Evolutionary conservation across 768 basidiomycete genomes (phyloP).

Genomic region (Heimioporus sp.): DNA sequence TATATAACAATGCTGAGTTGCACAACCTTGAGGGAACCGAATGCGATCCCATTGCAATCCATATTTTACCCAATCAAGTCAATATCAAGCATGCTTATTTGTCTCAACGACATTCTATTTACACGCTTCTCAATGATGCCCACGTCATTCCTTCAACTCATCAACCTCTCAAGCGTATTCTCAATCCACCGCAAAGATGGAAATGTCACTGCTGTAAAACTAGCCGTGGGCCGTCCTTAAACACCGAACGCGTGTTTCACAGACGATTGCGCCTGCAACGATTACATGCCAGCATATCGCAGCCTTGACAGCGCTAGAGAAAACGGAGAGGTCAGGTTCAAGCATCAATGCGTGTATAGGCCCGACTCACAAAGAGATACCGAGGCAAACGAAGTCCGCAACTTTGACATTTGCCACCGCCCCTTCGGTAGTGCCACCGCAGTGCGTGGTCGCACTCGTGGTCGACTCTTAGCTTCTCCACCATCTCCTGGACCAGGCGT

Average conservation of each 20-base stretch:
- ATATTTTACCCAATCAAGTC: no score
- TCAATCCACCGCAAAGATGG: no score
- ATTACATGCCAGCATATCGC: constrained; percentile 35
- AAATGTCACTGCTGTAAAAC: no score
- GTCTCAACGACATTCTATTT: no score
- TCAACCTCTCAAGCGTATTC: no score
- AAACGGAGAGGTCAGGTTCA: background rate
- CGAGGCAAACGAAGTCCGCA: constrained; percentile 40
- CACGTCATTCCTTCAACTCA: no score
- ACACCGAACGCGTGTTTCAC: constrained; percentile 3
- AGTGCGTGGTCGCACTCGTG: constrained; percentile 49
- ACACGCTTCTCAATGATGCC: no score
- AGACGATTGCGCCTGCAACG: constrained; percentile 37
- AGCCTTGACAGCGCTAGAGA: constrained; percentile 32
- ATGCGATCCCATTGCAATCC: no score
- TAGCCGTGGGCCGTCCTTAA: no score
- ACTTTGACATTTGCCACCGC: constrained; percentile 45
- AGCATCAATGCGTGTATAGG: background rate
- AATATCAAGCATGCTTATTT: no score
- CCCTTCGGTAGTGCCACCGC: constrained; percentile 44
- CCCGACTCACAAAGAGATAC: constrained; percentile 49
- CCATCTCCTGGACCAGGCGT: constrained; percentile 29
- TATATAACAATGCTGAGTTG: no score
- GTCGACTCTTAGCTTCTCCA: constrained; percentile 43
- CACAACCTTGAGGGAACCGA: no score